These are phyloP conservation scores for Peronospora farinosa DNA, from an alignment of 352 stramenopile genomes.

Conservation along the genomic window DNA sequence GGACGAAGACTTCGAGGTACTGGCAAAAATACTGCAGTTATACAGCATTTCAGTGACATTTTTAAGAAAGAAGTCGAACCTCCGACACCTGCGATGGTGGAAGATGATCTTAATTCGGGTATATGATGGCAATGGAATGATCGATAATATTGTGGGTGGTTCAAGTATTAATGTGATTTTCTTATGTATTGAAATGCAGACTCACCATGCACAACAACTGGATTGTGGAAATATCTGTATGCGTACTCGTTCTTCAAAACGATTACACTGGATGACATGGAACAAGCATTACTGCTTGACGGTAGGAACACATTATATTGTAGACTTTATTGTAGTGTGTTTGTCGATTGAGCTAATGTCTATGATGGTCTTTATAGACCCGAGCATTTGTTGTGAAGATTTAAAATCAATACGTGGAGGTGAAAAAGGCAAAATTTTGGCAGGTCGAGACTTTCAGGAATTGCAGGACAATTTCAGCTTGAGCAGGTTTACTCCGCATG, in stretches of 20 bases:
- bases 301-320: slow-evolving; percentile 14
- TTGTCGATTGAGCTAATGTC: not conserved
- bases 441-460: slow-evolving; percentile 11
- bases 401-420: slow-evolving; percentile 6
- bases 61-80: slow-evolving; percentile 26
- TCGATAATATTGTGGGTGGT: not conserved
- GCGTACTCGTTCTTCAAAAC: slow-evolving; percentile 60
- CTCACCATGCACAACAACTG: slow-evolving; percentile 53
- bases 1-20: slow-evolving; percentile 16
- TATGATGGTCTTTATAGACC: slow-evolving; percentile 15
- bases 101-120: slow-evolving; percentile 66
- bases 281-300: slow-evolving; percentile 51
- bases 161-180: slow-evolving; percentile 2
- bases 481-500: slow-evolving; percentile 10
- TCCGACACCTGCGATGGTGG: slow-evolving; percentile 37
- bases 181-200: slow-evolving; percentile 25
- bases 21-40: slow-evolving; percentile 14
- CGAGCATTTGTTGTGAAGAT: slow-evolving; percentile 16
- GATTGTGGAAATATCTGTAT: slow-evolving; percentile 61
- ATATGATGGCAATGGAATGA: not conserved
- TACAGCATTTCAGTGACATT: slow-evolving; percentile 17
- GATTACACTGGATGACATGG: slow-evolving; percentile 54
- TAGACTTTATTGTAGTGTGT: not conserved
- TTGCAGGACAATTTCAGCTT: slow-evolving; percentile 19
- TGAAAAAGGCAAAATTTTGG: slow-evolving; percentile 4